Percentiles rank a stretch among this genome's conserved stretches.
These are phyloP conservation scores for Pyricularia sp. DNA, from an alignment of 2,329 filamentous ascomycete species.

Conservation along the genomic window DNA sequence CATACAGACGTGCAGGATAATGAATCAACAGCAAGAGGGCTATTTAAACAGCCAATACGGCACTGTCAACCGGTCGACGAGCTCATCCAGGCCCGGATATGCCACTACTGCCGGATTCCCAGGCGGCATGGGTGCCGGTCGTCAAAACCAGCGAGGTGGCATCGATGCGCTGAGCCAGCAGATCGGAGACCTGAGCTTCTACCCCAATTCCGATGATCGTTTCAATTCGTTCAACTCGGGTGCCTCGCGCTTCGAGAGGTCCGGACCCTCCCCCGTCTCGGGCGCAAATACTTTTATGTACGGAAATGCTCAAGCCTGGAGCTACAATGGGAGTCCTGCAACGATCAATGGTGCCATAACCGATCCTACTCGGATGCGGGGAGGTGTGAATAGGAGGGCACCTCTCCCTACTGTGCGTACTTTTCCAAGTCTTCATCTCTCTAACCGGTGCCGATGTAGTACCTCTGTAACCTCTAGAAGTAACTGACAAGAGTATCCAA, in stretches of 20 bases:
- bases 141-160: constrained; percentile 58
- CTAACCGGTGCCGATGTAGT: background rate
- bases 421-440: background rate
- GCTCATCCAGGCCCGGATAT: constrained; percentile 55
- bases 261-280: constrained; percentile 16
- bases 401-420: constrained; percentile 60
- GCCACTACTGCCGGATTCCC: constrained; percentile 42
- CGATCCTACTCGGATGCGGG: constrained; percentile 47
- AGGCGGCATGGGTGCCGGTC: constrained; percentile 35
- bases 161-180: constrained; percentile 63
- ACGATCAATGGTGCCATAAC: constrained; percentile 56
- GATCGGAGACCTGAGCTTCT: constrained; percentile 34
- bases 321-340: constrained; percentile 59
- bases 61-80: constrained; percentile 59
- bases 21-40: constrained; percentile 43
- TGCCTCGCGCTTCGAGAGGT: constrained; percentile 33
- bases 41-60: constrained; percentile 63
- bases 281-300: constrained; percentile 34
- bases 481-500: constrained; percentile 6
- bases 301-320: constrained; percentile 74
- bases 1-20: constrained; percentile 16
- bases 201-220: constrained; percentile 62
- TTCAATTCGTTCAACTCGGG: constrained; percentile 49
- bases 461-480: background rate
- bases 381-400: constrained; percentile 40